These are phyloP conservation scores for Salix caprea DNA, from an alignment of 345 rosid genomes.

Conservation along the genomic window DNA sequence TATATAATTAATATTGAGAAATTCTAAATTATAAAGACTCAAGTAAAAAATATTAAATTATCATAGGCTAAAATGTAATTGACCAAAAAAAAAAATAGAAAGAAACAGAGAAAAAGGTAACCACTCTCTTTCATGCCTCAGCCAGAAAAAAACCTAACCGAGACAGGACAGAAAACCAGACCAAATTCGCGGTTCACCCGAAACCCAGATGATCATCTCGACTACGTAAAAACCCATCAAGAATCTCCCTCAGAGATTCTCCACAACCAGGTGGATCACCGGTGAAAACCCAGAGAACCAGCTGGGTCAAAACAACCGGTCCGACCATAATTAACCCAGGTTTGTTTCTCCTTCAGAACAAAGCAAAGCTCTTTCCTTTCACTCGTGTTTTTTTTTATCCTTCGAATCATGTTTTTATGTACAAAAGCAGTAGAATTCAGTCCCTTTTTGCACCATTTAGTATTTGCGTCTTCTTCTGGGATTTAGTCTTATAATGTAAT, in stretches of 20 bases:
- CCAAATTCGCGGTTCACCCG: slow-evolving; percentile 11
- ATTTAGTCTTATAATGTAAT: not conserved
- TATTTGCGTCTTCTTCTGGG: not conserved
- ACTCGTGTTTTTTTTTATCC: not conserved
- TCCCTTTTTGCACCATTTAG: not conserved
- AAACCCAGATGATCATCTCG: not conserved
- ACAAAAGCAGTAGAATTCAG: not conserved
- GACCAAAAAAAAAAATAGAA: not conserved
- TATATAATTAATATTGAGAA: not conserved
- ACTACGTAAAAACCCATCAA: not conserved
- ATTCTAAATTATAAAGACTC: not conserved
- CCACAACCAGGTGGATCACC: slow-evolving; percentile 4
- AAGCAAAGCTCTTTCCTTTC: not conserved
- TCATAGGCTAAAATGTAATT: not conserved
- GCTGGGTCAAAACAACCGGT: slow-evolving; percentile 6
- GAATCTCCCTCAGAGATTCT: not conserved
- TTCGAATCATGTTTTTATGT: not conserved
- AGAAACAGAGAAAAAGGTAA: not conserved
- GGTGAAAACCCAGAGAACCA: slow-evolving; percentile 5
- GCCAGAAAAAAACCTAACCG: not conserved
- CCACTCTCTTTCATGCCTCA: not conserved
- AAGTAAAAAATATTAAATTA: not conserved
- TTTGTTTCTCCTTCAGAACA: not conserved
- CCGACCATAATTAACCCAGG: not conserved
- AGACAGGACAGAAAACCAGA: slow-evolving; percentile 3